These are phyloP conservation scores for Dictyostelium capitatum DNA, from an alignment of 78 protist genomes.

Conservation along the genomic window DNA sequence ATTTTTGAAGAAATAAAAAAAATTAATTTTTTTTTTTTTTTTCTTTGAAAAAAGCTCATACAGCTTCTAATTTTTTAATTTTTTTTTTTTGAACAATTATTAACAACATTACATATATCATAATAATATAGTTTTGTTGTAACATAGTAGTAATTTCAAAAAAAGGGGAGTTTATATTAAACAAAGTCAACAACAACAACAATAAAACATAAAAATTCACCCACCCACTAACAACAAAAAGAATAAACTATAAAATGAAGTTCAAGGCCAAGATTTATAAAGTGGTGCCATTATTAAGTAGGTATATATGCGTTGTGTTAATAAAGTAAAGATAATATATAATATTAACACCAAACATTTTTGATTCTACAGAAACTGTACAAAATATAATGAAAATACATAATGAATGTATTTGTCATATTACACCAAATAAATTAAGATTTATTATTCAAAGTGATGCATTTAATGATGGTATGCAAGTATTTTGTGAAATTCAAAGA, in stretches of 20 bases:
- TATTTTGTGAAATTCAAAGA: conserved; percentile 26
- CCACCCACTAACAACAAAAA: too few species aligned
- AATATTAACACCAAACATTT: not conserved
- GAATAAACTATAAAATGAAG: conserved; percentile 27
- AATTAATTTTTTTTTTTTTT: too few species aligned
- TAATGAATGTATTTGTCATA: conserved; percentile 54
- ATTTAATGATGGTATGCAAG: conserved; percentile 42
- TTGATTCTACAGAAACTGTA: conserved; percentile 1
- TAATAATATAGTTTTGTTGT: too few species aligned
- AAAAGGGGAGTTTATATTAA: too few species aligned
- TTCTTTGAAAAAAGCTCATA: too few species aligned
- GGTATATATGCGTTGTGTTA: not conserved
- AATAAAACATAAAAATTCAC: too few species aligned
- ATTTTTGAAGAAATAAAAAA: too few species aligned
- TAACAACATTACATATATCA: too few species aligned
- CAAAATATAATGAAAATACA: conserved; percentile 35
- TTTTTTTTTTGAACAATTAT: too few species aligned
- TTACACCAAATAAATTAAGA: conserved; percentile 38
- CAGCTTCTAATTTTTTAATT: too few species aligned
- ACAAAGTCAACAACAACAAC: too few species aligned
- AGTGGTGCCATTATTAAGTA: conserved; percentile 33
- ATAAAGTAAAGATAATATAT: not conserved
- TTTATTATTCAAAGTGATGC: conserved; percentile 29
- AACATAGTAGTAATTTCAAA: too few species aligned
- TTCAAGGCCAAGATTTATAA: conserved; percentile 27